Evolutionary conservation across 345 rosid genomes (phyloP), one percentile per base, ranked within the genome.

Genomic region (Eucalyptus melliodora): DNA sequence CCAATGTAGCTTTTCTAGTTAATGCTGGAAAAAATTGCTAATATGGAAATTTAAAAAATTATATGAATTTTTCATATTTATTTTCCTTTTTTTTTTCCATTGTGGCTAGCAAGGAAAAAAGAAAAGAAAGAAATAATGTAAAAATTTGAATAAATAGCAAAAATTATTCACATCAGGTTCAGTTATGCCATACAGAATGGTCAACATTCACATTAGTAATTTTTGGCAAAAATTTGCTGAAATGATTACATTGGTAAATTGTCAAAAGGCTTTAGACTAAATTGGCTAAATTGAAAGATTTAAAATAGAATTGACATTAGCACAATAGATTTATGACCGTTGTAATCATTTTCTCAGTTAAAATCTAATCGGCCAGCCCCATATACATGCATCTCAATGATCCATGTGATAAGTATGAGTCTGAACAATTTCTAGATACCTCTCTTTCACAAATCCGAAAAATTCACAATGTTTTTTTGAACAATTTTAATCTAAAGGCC

Each of bases 131-230:
- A 53, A 53, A 53, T 51, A 17, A 53, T 53, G 56, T 60, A 27
- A 11, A 60, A 26, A 27, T 11, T 14, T 62, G 34, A 65, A 65
- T 30, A 30, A 65, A 65, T 30, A 14, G 2, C 37, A 65, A 65
- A 30, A 65, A 14, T 30, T 30, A 30, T 62, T 14, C 2, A 30
- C 9, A 4, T 62, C 17, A 0, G 5, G 0, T 3, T 14, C 5
- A 1, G 1, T 8, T 16, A 6, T 30, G 9, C 17, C 5, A 65
- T 1, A 14, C 13, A 14, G 0, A 27, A 65, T 15, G 3, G 8
- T 8, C 9, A 65, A 30, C 34, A 7, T 65, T 7, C 19, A 65
- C 37, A 30, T 13, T 12, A 62, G 37, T 0, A 7, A 62, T 30
- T 62, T 62, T 8, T 8, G 15, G 2, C 19, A 19, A 62, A 62